Evolutionary conservation across 75 land plant genomes (phyloP), one percentile per base, ranked within the genome.

Genomic region (Adiantum capillusveneris): DNA sequence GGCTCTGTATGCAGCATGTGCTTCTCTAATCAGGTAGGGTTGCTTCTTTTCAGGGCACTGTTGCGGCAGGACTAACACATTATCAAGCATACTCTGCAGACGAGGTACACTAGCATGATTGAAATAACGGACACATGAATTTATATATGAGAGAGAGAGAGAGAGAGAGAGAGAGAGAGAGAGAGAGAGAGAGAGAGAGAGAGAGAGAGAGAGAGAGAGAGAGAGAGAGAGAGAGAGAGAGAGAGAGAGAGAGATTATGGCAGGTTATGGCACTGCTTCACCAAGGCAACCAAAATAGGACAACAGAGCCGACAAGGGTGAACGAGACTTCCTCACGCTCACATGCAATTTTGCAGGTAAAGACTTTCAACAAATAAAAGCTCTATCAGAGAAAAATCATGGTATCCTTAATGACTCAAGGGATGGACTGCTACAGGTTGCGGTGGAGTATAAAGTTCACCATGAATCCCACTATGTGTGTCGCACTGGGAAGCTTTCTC

Each of bases 311-410:
- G 18, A 69, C 72, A 12, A 12, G 37, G 29, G 13, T 34, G 11
- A 69, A 69, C 42, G 72, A 64, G n/a, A 69, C 72, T 14, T 69
- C 72, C 14, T 69, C 72, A 3, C 29, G 58, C n/a, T 69, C 72
- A 29, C 69, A 64, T 63, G 72, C 59, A 19, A 64, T 69, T 31
- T 27, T 69, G 49, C 59, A 69, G 69, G 72, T 69, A 36, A 16
- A 34, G 24, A 19, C 21, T 39, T 39, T 39, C 12, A 9, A 39
- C 7, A 9, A 9, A 9, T 39, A 39, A 39, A 39, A 39, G 42
- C 42, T 13, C 13, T 7, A 39, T 39, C n/a, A n/a, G n/a, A n/a
- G 42, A 7, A 39, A 39, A 39, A 39, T 39, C 13, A 39, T 39
- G 42, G 42, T 39, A 9, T 9, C 12, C 42, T 39, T 39, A 9